These are phyloP conservation scores for Carex arenaria DNA, from an alignment of 202 grass and related monocot species.

Conservation along the genomic window DNA sequence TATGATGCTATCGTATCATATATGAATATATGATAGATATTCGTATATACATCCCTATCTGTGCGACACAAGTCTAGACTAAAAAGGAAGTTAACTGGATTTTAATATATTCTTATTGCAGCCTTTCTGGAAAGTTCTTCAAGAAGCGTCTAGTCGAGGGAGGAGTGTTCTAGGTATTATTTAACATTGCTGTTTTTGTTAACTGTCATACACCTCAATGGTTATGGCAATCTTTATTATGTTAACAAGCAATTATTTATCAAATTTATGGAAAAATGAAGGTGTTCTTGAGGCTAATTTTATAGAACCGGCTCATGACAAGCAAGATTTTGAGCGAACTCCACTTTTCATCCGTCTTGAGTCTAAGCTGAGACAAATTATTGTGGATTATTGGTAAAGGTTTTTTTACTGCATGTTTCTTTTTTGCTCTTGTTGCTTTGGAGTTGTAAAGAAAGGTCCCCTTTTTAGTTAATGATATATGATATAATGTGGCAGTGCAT, in stretches of 20 bases:
- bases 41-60: background rate
- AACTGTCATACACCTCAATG: background rate
- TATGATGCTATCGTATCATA: background rate
- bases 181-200: constrained; percentile 2
- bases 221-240: background rate
- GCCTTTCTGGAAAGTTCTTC: constrained; percentile 99
- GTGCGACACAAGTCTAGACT: background rate
- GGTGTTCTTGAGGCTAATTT: constrained; percentile 98
- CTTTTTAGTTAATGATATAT: background rate
- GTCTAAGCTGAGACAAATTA: constrained; percentile 78
- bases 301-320: constrained; percentile 98
- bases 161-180: constrained; percentile 79
- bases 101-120: constrained; percentile 25
- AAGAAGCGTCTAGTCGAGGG: constrained; percentile 92
- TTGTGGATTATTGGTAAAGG: constrained; percentile 80
- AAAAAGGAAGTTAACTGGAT: background rate
- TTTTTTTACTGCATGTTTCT: background rate
- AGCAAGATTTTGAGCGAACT: constrained; percentile 97
- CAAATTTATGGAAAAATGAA: constrained; percentile 28
- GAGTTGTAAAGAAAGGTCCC: background rate
- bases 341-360: constrained; percentile 84
- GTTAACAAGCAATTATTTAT: background rate
- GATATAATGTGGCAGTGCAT: background rate
- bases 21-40: background rate
- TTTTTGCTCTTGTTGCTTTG: background rate